Evolutionary conservation across 805 yeast genomes (phyloP), one percentile per base, ranked within the genome.

Genomic region (Nakazawaea molendinolei): DNA sequence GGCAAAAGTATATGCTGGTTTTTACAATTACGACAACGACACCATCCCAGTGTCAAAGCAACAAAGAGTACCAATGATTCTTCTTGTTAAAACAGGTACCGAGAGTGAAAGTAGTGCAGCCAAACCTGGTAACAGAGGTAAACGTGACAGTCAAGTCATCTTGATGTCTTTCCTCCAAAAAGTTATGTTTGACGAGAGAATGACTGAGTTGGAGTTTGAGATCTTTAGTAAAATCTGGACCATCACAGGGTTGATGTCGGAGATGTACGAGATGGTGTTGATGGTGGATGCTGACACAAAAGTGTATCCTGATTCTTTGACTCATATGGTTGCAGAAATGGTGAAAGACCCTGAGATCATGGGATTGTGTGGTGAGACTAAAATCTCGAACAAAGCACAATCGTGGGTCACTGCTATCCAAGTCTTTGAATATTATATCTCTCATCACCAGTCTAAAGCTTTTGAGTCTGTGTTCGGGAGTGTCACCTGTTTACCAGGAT

Each of bases 251-350:
- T 61, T 87, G 28, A 81, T 86, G 76, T 78, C 95, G 0, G 86
- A 78, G 35, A 70, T 72, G 53, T 87, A 86, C 56, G 96, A 87
- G 53, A 64, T 81, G 25, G 79, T 84, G 27, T 61, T 89, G 22
- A 87, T 87, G 95, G 95, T 87, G 23, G 97, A 87, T 62, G 97
- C 97, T 4, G 97, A 87, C 61, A 86, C 96, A 0, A 76, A 76
- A 52, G 86, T 87, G 3, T 85, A 68, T 56, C 94, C 95, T 0
- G 95, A 89, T 55, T 79, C 90, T 4, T 52, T 86, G 44, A 83
- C 92, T 6, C 96, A 89, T 52, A 85, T 87, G 95, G 68, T 73
- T 44, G 95, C 94, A 1, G 85, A 83, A 49, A 78, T 87, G 85
- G 87, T 85, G 16, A 80, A 74, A 49, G 90, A 87, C 53, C 95